Evolutionary conservation across 2,329 filamentous ascomycete species (phyloP).

Genomic region (Metarhizium brunneum): DNA sequence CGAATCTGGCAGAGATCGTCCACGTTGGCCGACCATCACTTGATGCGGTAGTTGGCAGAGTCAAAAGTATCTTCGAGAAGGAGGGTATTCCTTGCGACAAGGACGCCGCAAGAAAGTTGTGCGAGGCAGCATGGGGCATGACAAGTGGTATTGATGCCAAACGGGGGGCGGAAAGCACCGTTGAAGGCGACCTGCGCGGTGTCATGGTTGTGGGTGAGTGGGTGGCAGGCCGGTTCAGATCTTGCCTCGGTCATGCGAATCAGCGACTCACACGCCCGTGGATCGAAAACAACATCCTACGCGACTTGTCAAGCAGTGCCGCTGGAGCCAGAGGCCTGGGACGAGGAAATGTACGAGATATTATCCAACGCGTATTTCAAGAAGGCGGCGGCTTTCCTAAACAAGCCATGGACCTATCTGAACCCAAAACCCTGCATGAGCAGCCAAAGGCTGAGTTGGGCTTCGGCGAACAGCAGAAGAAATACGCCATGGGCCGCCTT

Average conservation of each 20-base stretch:
- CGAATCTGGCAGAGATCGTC: slow-evolving; percentile 76
- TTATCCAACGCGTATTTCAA: slow-evolving; percentile 69
- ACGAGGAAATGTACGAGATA: slow-evolving; percentile 62
- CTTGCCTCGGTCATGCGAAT: slow-evolving; percentile 29
- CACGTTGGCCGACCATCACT: slow-evolving; percentile 83
- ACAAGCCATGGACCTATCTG: slow-evolving; percentile 30
- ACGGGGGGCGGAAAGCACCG: slow-evolving; percentile 57
- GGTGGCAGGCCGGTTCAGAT: slow-evolving; percentile 64
- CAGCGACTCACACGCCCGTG: slow-evolving; percentile 60
- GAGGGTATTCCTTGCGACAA: slow-evolving; percentile 83
- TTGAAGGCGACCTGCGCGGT: slow-evolving; percentile 66
- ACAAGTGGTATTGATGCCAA: slow-evolving; percentile 60
- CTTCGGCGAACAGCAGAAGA: slow-evolving; percentile 65
- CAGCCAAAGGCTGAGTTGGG: slow-evolving; percentile 53
- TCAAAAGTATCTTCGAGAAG: slow-evolving; percentile 78
- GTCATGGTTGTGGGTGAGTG: slow-evolving; percentile 83
- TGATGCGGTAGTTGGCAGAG: slow-evolving; percentile 71
- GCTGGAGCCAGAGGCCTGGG: slow-evolving; percentile 64
- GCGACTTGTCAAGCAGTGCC: slow-evolving; percentile 59
- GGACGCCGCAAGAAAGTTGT: slow-evolving; percentile 78
- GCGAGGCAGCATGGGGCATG: slow-evolving; percentile 76
- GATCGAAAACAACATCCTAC: slow-evolving; percentile 64
- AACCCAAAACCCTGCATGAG: slow-evolving; percentile 37
- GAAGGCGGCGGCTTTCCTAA: slow-evolving; percentile 71
- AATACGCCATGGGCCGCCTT: slow-evolving; percentile 61